Base-by-base conservation (phyloP, 192 early-diverging fungal genomes). In the Entrophospora sp. region DNA sequence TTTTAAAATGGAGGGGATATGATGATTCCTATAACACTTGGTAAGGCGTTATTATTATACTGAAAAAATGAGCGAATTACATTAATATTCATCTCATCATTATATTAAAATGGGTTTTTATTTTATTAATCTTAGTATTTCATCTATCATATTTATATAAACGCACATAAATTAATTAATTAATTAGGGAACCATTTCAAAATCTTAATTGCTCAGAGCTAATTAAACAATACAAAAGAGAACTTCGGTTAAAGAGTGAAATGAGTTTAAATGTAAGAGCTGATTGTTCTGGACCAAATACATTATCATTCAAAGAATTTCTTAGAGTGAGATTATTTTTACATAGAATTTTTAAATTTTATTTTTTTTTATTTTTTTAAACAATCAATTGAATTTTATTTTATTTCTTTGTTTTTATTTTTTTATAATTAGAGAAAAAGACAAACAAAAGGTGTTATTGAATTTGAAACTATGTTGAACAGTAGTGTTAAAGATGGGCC, bases 1-100 rank as follows among this genome's bases (percentile, higher is more conserved):
- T 34, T 34, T 18, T 56, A n/a, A 56, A 56, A 35, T 56, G 53
- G 53, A 56, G 35, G 12, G 51, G 53, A 14, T 56, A 56, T 56
- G 53, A 20, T 36, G n/a, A 9, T 36, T 18, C n/a, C 2, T 35
- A 35, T 35, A 56, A 56, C 31, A 32, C 53, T 24, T 56, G 53
- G 43, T 45, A 45, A 45, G n/a, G n/a, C n/a, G n/a, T n/a, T n/a
- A n/a, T n/a, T n/a, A n/a, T n/a, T n/a, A n/a, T n/a, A n/a, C n/a
- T n/a, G n/a, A n/a, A n/a, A n/a, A n/a, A n/a, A n/a, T n/a, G n/a
- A n/a, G n/a, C n/a, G n/a, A n/a, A n/a, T n/a, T n/a, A n/a, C n/a
- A n/a, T n/a, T n/a, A n/a, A n/a, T n/a, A n/a, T n/a, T n/a, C n/a
- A n/a, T n/a, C n/a, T n/a, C n/a, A n/a, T n/a, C 6, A n/a, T 45